Base-by-base conservation (phyloP, 2,329 filamentous ascomycete genomes). In the Xylariaceae sp. region DNA sequence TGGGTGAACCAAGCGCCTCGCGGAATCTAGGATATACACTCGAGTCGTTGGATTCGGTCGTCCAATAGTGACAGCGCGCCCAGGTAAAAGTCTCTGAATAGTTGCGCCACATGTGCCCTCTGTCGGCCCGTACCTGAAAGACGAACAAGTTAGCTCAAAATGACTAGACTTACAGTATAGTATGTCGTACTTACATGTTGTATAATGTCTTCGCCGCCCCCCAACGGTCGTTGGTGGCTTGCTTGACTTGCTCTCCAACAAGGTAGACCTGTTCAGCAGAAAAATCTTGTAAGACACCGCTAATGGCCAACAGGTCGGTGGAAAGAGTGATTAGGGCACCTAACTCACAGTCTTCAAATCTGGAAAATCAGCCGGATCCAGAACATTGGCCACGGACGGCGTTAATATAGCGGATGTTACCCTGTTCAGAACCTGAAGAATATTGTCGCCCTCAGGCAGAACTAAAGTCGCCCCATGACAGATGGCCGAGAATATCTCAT, bases 381-480 rank as follows among this genome's bases (percentile, higher is more conserved):
- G 57, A 0, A 53, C 61, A 15, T 48, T 43, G 0, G 72, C 70
- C 0, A 77, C 24, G 0, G 74, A 75, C 0, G 76, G 74, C 1
- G 74, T 78, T 1, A 75, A 33, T 2, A 75, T 69, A 1, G 70
- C 64, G 0, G 68, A 53, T 47, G 75, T 61, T 2, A 62, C 67
- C 2, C 23, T 24, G 3, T 42, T 40, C 2, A 77, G 56, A 67
- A 0, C 49, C 54, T 29, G 77, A 69, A 0, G 67, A 63, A 10
- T 71, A 58, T 1, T 46, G 37, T n/a, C n/a, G 0, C 13, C 29
- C 16, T 63, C 52, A 1, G 36, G 29, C 1, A 77, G 62, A 0
- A 75, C 66, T 2, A 78, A 61, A 0, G 73, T 74, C 0, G 69
- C 69, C 0, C 75, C 75, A 47, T 75, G 72, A 15, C 61, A 64